Evolutionary conservation across 495 filamentous ascomycete species (phyloP), one percentile per base, ranked within the genome.

Genomic region (Penicillium herquei): DNA sequence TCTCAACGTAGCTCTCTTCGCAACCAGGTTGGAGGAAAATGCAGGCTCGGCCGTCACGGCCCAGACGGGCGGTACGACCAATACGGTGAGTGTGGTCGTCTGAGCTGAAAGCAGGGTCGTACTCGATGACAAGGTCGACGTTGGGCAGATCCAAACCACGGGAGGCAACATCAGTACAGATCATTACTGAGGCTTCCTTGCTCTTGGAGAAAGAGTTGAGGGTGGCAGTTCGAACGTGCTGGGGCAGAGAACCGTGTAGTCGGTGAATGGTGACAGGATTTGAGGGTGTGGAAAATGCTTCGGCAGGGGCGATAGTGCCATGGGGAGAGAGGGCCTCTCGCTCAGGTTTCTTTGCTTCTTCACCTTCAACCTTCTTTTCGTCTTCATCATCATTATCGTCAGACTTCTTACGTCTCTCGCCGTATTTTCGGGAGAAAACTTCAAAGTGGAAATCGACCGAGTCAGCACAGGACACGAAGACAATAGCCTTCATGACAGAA

Each of bases 361-460:
- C 60, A 32, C 65, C 65, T 18, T 56, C 30, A 3, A 74, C 65
- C 21, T 58, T 53, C 6, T 58, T 56, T 6, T 58, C 63, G 30
- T 42, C 32, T 14, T 63, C 52, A 42, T 62, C 56, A 14, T 60
- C 62, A 35, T 55, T 33, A 5, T 73, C 63, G 9, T 57, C 47
- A 26, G 59, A 72, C 62, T 48, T 56, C 17, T 69, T 57, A 18
- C 69, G 50, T 21, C 68, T 57, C 6, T 72, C 52, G 34, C 69
- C 64, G 39, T 70, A 58, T 48, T 74, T 71, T 11, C 82, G 74
- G 31, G 84, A 85, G 57, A 98, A 86, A n/a, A 96, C 71, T 46
- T 95, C 87, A 62, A 91, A 98, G 66, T 96, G 92, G 67, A 96
- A 98, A 65, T 98, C 91, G 44, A 98, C 94, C 9, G 89, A 93